Percentiles rank a stretch among this genome's conserved stretches.
phyloP scores from a whole-genome alignment of 305 asterid genomes.

The Withania somnifera region DNA sequence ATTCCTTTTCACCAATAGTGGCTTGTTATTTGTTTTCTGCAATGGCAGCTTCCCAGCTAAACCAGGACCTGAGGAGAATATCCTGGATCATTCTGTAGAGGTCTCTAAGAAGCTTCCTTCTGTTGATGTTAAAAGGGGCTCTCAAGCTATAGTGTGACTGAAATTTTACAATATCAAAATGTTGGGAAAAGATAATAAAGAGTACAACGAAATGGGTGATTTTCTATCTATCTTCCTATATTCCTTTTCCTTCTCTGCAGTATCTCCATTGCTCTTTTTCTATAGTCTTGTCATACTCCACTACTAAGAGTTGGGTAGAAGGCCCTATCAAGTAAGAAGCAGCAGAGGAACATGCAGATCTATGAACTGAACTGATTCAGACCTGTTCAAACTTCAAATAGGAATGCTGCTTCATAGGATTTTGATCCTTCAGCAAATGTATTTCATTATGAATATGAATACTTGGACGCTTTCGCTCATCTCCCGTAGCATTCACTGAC shows the following conservation, averaged over 20 bases:
- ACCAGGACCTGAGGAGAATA: slow-evolving; percentile 36
- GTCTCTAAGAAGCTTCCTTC: slow-evolving; percentile 13
- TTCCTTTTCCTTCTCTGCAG: not conserved
- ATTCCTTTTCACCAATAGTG: not conserved
- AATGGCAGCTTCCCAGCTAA: slow-evolving; percentile 64
- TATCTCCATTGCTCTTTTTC: not conserved
- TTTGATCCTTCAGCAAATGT: slow-evolving; percentile 23
- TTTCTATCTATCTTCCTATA: not conserved
- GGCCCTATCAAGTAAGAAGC: slow-evolving; percentile 24
- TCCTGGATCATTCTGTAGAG: slow-evolving; percentile 23
- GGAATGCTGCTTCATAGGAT: slow-evolving; percentile 12
- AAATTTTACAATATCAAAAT: not conserved
- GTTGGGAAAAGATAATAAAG: not conserved
- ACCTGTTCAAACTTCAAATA: slow-evolving; percentile 17
- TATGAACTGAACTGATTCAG: slow-evolving; percentile 15
- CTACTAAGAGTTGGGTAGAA: slow-evolving; percentile 14
- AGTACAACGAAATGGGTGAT: not conserved
- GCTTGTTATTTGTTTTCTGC: slow-evolving; percentile 8
- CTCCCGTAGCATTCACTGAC: slow-evolving; percentile 26
- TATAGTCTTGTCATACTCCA: slow-evolving; percentile 10
- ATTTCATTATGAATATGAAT: slow-evolving; percentile 21
- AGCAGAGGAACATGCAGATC: slow-evolving; percentile 9
- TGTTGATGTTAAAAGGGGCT: not conserved
- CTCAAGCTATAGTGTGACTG: not conserved
- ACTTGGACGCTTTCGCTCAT: slow-evolving; percentile 19